Conservation (phyloP, 1,284 basidiomycete species). For the Sporisorium iseilematis-ciliati region DNA sequence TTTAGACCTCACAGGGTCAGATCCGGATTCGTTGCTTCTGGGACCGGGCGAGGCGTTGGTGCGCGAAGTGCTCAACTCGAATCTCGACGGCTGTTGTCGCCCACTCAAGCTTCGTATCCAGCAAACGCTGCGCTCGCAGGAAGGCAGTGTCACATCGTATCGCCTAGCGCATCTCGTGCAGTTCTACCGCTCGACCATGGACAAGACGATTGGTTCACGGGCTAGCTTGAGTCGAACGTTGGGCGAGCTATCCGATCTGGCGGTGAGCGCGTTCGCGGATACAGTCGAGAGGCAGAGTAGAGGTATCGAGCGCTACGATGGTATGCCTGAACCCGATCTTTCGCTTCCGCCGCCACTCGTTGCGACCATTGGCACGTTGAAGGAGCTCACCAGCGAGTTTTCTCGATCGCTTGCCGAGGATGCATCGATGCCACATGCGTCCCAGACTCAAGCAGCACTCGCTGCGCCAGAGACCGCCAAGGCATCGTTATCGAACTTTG, state of each 20-base stretch:
- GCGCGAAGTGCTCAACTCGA: constrained; percentile 83
- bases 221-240: constrained; percentile 83
- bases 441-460: background rate
- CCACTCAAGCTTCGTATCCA: constrained; percentile 81
- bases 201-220: constrained; percentile 84
- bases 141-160: constrained; percentile 90
- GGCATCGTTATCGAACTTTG: constrained; percentile 33
- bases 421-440: background rate
- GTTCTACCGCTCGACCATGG: constrained; percentile 93
- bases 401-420: constrained; percentile 47
- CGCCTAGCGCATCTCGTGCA: constrained; percentile 92
- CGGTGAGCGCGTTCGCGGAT: constrained; percentile 52
- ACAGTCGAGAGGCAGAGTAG: constrained; percentile 55
- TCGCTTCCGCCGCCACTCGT: constrained; percentile 44
- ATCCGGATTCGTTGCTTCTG: constrained; percentile 20
- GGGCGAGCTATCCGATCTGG: constrained; percentile 74
- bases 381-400: constrained; percentile 57
- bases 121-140: constrained; percentile 91
- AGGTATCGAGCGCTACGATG: constrained; percentile 49
- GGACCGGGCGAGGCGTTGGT: constrained; percentile 68
- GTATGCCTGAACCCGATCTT: constrained; percentile 37
- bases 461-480: background rate
- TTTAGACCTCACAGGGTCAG: constrained; percentile 38
- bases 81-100: constrained; percentile 84
- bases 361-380: constrained; percentile 45